phyloP scores from a whole-genome alignment of 441 rosid species.

The Gossypium trilobum region DNA sequence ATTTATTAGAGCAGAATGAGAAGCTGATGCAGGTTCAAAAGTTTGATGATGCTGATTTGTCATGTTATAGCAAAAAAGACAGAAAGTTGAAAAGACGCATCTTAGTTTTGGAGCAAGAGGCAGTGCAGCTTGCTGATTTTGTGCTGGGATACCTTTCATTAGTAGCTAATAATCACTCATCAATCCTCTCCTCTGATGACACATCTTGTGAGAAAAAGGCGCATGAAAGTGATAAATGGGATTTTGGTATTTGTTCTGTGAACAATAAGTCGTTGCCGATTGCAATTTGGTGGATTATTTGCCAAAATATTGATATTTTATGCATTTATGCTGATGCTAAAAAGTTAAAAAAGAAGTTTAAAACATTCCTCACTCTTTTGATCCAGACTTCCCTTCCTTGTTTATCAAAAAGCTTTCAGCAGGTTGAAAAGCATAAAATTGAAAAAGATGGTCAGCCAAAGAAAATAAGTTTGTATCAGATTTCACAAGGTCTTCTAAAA shows the following conservation, averaged over 20 bases:
- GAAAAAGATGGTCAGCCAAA: conserved; percentile 29
- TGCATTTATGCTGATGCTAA: conserved; percentile 54
- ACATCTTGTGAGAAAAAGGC: conserved; percentile 12
- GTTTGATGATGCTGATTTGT: conserved; percentile 31
- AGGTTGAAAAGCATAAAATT: conserved; percentile 23
- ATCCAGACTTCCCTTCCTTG: conserved; percentile 43
- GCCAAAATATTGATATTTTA: conserved; percentile 77
- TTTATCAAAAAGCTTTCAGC: conserved; percentile 24
- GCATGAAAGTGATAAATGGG: conserved; percentile 38
- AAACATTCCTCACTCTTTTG: conserved; percentile 54
- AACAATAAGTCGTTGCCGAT: conserved; percentile 47
- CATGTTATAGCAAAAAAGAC: conserved; percentile 24
- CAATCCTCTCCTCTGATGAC: conserved; percentile 21
- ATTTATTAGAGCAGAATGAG: conserved; percentile 42
- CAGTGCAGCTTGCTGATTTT: conserved; percentile 54
- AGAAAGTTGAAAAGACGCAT: conserved; percentile 44
- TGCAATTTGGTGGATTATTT: conserved; percentile 68
- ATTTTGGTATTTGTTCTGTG: conserved; percentile 44
- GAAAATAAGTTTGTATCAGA: conserved; percentile 38
- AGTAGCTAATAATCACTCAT: conserved; percentile 26
- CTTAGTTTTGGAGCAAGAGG: conserved; percentile 55
- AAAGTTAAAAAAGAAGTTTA: conserved; percentile 51
- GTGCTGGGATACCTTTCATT: conserved; percentile 39
- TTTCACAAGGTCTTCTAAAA: conserved; percentile 53
- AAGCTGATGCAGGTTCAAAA: conserved; percentile 30